Conservation (phyloP, 208 protist genomes). For the Entamoeba moshkovskii region DNA sequence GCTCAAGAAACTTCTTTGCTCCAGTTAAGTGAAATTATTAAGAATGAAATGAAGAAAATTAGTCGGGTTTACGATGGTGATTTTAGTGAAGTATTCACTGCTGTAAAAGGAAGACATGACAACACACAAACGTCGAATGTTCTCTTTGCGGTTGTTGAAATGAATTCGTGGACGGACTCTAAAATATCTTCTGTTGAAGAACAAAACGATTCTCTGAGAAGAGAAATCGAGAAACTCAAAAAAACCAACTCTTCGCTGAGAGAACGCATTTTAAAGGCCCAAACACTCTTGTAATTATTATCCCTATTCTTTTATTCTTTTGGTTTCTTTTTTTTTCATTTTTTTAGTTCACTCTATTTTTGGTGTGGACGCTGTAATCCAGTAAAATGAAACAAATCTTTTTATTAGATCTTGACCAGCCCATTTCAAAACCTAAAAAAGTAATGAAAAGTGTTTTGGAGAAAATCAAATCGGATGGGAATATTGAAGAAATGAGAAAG, state of each 20-base stretch:
- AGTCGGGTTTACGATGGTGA: not conserved
- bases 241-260: not conserved
- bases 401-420: no score
- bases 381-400: no score
- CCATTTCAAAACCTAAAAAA: no score
- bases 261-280: no score
- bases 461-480: no score
- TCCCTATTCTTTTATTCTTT: no score
- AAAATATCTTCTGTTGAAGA: not conserved
- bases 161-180: not conserved
- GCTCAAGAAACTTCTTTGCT: not conserved
- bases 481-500: no score
- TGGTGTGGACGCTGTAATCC: no score
- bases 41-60: not conserved
- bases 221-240: not conserved
- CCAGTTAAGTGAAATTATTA: not conserved
- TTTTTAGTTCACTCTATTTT: no score
- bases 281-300: no score
- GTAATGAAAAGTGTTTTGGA: no score
- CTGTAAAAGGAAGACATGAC: not conserved
- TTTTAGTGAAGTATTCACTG: not conserved
- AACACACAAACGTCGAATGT: not conserved
- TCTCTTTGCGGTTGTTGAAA: not conserved
- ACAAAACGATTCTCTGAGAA: not conserved
- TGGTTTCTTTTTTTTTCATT: no score